Evolutionary conservation across 2,329 filamentous ascomycete genomes (phyloP).

Genomic region (Leptographium flavum): DNA sequence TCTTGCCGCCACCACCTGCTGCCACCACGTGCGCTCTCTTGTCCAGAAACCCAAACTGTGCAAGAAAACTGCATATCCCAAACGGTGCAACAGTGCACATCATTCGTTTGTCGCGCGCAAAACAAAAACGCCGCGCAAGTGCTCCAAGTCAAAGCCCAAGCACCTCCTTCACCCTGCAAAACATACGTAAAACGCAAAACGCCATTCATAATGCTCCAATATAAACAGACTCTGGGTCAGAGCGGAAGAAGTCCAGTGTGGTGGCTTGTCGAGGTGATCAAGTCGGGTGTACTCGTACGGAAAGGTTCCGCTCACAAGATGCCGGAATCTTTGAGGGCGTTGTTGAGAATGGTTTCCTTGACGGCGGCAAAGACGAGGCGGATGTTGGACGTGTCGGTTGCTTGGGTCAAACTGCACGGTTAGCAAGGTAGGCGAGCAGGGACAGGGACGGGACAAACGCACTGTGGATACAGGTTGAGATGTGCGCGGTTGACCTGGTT

Average conservation of each 20-base stretch:
- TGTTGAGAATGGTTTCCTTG: conserved; percentile 97
- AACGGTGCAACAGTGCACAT: neutral
- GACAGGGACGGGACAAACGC: conserved; percentile 25
- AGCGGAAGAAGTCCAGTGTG: neutral
- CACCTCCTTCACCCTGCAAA: neutral
- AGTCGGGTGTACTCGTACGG: too few species aligned
- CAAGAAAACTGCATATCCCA: neutral
- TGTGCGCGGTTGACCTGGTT: conserved; percentile 97
- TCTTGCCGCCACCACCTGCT: too few species aligned
- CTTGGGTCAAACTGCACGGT: conserved; percentile 73
- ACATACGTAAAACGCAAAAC: too few species aligned
- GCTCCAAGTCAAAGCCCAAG: neutral
- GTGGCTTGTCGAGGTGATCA: neutral
- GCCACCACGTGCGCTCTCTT: too few species aligned
- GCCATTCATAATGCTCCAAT: conserved; percentile 2
- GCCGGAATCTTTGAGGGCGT: conserved; percentile 93
- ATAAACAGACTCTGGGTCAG: neutral
- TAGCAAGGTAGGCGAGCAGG: neutral
- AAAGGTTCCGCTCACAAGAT: conserved; percentile 50
- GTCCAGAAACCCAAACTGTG: neutral
- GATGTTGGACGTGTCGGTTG: conserved; percentile 96
- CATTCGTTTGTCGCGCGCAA: neutral
- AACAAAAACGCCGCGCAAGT: conserved; percentile 1
- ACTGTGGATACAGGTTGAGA: conserved; percentile 96
- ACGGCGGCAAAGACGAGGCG: conserved; percentile 94